Base-by-base conservation (phyloP, 1,139 yeast species). In the Debaryomycetaceae sp. region DNA sequence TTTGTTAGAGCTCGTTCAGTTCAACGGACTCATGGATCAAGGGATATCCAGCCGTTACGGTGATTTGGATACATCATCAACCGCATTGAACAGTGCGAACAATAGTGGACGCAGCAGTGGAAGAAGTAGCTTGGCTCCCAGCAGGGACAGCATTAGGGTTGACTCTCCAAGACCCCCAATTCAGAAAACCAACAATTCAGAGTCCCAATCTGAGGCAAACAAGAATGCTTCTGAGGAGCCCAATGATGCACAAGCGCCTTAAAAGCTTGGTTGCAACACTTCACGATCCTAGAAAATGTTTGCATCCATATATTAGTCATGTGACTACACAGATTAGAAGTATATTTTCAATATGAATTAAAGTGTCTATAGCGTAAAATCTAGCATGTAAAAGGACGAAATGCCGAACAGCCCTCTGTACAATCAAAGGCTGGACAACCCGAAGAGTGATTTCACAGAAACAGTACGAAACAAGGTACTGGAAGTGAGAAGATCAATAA, bases 41-140 rank as follows among this genome's bases (percentile, higher is more conserved):
- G 51, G 51, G 5, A 49, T 56, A 1, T 47, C 58, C 5, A 63
- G 61, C 39, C 52, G 70, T 36, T 66, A 65, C 42, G 72, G 71
- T 1, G 60, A 56, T 33, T 58, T 62, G 23, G 68, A 67, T 14
- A 54, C 68, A 1, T 50, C 60, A 4, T 47, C 56, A 5, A 48
- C 48, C 6, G 46, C 57, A 8, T 43, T 59, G 42, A 54, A 56
- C 30, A 56, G 61, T 42, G 57, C 58, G 4, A 57, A 49, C 41
- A 57, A 54, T 42, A 62, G 65, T 42, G 49, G 58, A 38, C 48
- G 57, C 24, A 55, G 58, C 48, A 52, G 41, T 39, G 48, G 44
- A 24, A 46, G 49, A 36, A 47, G 50, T 34, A 47, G 45, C 17
- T 23, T 35, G 27, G 42, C 52, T 6, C 49, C 46, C 33, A 48